These are phyloP conservation scores for Amphirosellinia nigrospora DNA, from an alignment of 495 filamentous ascomycete genomes.

Conservation along the genomic window DNA sequence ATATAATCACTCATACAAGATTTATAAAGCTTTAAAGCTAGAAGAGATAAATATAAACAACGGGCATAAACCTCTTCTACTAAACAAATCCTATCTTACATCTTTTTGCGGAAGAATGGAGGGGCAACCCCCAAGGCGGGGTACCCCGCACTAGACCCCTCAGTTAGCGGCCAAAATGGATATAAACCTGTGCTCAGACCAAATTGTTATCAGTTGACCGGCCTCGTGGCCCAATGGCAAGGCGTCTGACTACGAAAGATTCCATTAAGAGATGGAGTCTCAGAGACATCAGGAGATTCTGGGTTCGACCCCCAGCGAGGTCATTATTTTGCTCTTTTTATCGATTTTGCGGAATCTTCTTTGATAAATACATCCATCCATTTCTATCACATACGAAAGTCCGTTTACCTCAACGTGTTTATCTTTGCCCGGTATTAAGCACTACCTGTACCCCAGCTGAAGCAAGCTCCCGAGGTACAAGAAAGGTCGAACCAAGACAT, in stretches of 20 bases:
- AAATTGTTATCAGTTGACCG: neutral
- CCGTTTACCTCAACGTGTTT: no score
- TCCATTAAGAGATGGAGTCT: no score
- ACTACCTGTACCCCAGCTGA: conserved; percentile 43
- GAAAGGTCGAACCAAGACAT: conserved; percentile 57
- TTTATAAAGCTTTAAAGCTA: no score
- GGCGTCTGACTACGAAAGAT: conserved; percentile 14
- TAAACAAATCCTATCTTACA: no score
- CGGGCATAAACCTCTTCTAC: no score
- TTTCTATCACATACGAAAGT: neutral
- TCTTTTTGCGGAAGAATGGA: no score
- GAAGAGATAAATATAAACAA: no score
- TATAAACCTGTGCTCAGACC: neutral
- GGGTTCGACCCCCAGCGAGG: conserved; percentile 18
- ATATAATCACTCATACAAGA: no score
- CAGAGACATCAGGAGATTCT: conserved; percentile 5
- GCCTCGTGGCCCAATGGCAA: conserved; percentile 26
- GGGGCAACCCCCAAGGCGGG: neutral
- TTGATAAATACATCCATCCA: neutral
- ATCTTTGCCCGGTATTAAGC: no score
- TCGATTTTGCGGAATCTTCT: neutral
- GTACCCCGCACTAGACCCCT: neutral
- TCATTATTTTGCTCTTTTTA: neutral
- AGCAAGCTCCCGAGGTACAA: conserved; percentile 41
- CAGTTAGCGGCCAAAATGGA: neutral